phyloP scores from a whole-genome alignment of 768 basidiomycete species.

The Mycena polygramma region DNA sequence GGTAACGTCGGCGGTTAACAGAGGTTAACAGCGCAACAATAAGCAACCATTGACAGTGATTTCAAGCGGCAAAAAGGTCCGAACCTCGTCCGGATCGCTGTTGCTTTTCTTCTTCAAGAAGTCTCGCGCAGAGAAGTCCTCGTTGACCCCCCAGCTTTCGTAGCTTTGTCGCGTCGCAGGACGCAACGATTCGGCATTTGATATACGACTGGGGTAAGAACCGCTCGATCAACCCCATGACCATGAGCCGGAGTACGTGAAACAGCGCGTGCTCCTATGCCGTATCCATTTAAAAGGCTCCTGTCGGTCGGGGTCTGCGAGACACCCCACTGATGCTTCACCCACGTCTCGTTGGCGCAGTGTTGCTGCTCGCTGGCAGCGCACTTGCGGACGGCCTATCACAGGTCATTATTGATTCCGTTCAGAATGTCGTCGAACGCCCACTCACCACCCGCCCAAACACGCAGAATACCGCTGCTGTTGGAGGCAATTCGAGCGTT shows the following conservation, averaged over 20 bases:
- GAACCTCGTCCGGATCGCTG: too few relatives aligned
- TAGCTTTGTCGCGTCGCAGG: too few relatives aligned
- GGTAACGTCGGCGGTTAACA: too few relatives aligned
- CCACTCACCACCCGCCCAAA: neutral
- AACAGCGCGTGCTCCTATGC: slow-evolving; percentile 2
- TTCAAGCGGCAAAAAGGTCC: too few relatives aligned
- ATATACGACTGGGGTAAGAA: too few relatives aligned
- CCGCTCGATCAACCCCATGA: neutral
- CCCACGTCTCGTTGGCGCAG: slow-evolving; percentile 7
- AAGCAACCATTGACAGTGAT: too few relatives aligned
- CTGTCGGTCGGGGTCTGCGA: neutral
- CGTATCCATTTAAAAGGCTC: neutral
- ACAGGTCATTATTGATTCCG: neutral
- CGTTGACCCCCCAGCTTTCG: too few relatives aligned
- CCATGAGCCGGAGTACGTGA: neutral
- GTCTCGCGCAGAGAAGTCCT: too few relatives aligned
- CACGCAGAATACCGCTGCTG: neutral
- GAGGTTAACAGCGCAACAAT: too few relatives aligned
- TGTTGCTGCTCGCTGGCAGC: slow-evolving; percentile 15
- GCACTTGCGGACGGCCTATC: neutral
- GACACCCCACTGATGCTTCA: slow-evolving; percentile 14
- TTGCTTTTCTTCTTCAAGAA: too few relatives aligned
- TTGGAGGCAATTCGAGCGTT: neutral
- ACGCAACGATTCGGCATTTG: too few relatives aligned
- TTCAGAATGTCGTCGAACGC: neutral